A percentile compares a stretch with the other conserved stretches of the same genome.
Evolutionary conservation across 139 green algal genomes (phyloP).

Genomic region (Desmodesmus armatus): DNA sequence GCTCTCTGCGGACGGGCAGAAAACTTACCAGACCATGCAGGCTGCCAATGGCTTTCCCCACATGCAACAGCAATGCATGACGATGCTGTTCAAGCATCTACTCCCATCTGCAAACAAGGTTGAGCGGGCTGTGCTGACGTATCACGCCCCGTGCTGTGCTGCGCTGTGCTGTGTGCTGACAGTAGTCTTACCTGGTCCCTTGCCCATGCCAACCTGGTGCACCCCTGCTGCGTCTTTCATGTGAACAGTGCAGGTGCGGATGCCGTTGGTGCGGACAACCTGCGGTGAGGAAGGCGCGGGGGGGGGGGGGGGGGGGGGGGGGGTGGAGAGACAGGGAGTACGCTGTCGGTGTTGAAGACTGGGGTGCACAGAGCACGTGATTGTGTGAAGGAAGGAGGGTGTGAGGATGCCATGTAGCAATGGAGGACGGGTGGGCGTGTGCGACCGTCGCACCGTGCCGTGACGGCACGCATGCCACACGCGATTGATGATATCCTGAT

Average conservation of each 20-base stretch:
- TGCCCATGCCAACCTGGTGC: slow-evolving; percentile 64
- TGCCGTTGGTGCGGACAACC: slow-evolving; percentile 43
- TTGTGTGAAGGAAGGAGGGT: neutral
- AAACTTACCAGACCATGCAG: too few species aligned
- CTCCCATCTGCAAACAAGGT: neutral
- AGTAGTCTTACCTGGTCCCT: slow-evolving; percentile 78
- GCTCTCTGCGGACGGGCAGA: too few species aligned
- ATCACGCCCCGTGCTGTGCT: too few species aligned
- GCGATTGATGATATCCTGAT: neutral
- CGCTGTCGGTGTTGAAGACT: neutral
- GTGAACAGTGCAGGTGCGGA: slow-evolving; percentile 94
- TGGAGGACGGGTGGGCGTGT: neutral
- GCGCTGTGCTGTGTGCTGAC: neutral
- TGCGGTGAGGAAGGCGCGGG: neutral
- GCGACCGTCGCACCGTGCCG: neutral
- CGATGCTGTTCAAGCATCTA: neutral
- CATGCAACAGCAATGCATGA: too few species aligned
- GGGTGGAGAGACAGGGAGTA: neutral
- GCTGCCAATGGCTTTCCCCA: too few species aligned
- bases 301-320: too few species aligned
- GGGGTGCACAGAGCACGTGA: neutral
- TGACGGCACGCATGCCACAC: neutral
- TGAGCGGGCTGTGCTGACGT: too few species aligned
- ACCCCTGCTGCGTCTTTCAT: slow-evolving; percentile 91
- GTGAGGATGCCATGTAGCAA: slow-evolving; percentile 94